Evolutionary conservation across 1,139 yeast species (phyloP), one percentile per base, ranked within the genome.

Genomic region (Sugiyamaella paludigena): DNA sequence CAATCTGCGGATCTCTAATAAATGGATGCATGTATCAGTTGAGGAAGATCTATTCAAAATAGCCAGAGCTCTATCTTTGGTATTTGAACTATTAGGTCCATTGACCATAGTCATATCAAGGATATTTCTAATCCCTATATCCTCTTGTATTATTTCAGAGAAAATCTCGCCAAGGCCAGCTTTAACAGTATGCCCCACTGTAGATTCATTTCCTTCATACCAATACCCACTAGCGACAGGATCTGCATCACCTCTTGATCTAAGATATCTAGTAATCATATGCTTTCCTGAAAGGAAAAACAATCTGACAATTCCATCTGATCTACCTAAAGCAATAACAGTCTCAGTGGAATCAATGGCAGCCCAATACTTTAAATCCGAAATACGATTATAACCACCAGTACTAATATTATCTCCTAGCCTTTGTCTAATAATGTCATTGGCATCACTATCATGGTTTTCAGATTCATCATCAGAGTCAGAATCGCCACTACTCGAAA

Each of bases 251-350:
- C 26, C 9, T 11, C 29, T 16, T 4, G 19, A 31, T n/a, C 24
- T 39, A 26, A 19, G 28, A 28, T 29, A 28, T 15, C 33, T 27
- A 4, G 29, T 42, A 28, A 34, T 19, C 24, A 35, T n/a, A 10
- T 35, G 30, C 30, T 15, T 34, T 12, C 27, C 29, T 19, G 46
- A 43, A 5, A 43, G 34, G 26, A 36, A 43, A 16, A 43, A 43
- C 24, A 43, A 26, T 28, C 40, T 29, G 6, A 13, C 30, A 10
- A 26, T n/a, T 11, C 46, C 46, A 36, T 43, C 46, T 8, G 36
- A 8, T 31, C 46, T 28, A 8, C 36, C 32, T 9, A 43, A 30
- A 6, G 41, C 15, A 12, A 43, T 43, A 9, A 36, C 40, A 15
- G 40, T 30, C 10, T 12, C 31, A 11, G 5, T 26, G 12, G 11